These are phyloP conservation scores for Asterella californica DNA, from an alignment of 225 moss, liverwort and hornwort genomes.

Conservation along the genomic window DNA sequence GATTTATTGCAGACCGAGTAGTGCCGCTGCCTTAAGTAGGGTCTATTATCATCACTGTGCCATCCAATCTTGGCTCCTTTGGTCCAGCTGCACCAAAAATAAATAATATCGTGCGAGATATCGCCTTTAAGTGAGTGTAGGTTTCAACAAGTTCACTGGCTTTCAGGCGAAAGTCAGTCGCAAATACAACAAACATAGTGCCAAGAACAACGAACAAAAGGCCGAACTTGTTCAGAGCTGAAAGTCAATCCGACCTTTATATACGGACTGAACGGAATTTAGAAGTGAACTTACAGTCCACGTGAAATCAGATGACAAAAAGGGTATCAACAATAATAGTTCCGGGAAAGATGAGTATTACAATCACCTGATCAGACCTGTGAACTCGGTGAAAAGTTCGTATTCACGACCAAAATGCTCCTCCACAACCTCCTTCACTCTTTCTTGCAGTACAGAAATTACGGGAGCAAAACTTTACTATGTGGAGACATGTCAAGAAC, in stretches of 20 bases:
- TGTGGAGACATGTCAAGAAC: neutral
- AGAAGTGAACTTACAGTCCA: neutral
- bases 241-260: neutral
- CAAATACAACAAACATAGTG: no score
- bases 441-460: conserved; percentile 47
- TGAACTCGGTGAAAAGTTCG: conserved; percentile 84
- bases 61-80: conserved; percentile 80
- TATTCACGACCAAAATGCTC: conserved; percentile 75
- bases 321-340: neutral
- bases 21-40: conserved; percentile 76
- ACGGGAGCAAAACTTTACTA: conserved; percentile 1
- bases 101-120: neutral
- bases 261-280: neutral
- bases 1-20: conserved; percentile 53
- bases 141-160: neutral
- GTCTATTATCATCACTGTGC: conserved; percentile 87
- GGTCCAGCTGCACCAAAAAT: conserved; percentile 62
- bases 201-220: no score
- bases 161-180: no score
- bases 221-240: neutral
- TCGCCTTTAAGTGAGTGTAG: neutral
- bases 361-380: conserved; percentile 83
- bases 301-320: neutral
- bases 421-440: conserved; percentile 75
- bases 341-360: neutral